Base-by-base conservation (phyloP, 768 basidiomycete species). In the Podaxis sp. region DNA sequence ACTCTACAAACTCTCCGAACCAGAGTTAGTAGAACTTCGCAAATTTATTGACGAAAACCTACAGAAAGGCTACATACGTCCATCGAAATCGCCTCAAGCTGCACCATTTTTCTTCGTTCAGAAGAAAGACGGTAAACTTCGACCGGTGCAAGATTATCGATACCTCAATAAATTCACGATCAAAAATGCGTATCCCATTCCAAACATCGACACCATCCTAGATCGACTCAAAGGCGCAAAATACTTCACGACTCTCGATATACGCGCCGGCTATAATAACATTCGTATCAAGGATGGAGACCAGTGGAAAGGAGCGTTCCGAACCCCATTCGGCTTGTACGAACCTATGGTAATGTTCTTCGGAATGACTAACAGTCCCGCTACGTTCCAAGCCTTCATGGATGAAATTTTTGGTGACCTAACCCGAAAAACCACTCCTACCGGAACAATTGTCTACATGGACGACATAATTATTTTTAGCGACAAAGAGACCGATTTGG, bases 401-500 rank as follows among this genome's bases (percentile, higher is more conserved):
- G 52, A 68, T 30, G 28, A 51, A 6, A 60, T 66, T 8, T 66
- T 67, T 12, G 12, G 3, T 0, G 58, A 67, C 2, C 15, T 63
- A 2, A 70, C 80, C n/a, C 2, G 17, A 2, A 40, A 40, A 61
- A 40, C 10, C 0, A 6, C 0, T 40, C 2, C 40, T 1, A 63
- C 66, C 1, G 24, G 60, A 36, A 65, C 82, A 2, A 56, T 75
- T 1, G 68, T 81, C 0, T 81, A 83, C 64, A 66, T 82, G 38
- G 78, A 81, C 60, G 74, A 82, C 63, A 76, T 81, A 37, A 66
- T 80, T 13, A 72, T 77, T 44, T 76, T 66, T 41, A 64, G 67
- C 0, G 50, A 68, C 22, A 66, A n/a, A n/a, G n/a, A n/a, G n/a
- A n/a, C n/a, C n/a, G n/a, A n/a, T n/a, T n/a, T n/a, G n/a, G n/a